Conservation (phyloP, 768 basidiomycete species). For the Macrolepiota albuminosa region DNA sequence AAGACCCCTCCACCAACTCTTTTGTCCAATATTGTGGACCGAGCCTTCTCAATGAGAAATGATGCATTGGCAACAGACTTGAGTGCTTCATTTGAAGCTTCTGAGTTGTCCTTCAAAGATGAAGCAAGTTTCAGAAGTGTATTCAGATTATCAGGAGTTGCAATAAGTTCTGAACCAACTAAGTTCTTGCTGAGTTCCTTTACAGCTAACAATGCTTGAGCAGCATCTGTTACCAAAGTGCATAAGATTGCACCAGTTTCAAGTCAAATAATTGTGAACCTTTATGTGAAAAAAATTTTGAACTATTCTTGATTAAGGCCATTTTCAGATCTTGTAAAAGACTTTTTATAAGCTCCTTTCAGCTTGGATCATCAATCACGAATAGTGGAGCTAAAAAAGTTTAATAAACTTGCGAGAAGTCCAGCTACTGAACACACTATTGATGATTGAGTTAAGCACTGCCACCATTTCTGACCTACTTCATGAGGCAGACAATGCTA, state of each 20-base stretch:
- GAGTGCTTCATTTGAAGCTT: slow-evolving; percentile 65
- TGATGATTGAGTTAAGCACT: slow-evolving; percentile 47
- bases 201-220: slow-evolving; percentile 61
- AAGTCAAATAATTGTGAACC: slow-evolving; percentile 36
- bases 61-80: slow-evolving; percentile 78
- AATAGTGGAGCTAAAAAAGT: slow-evolving; percentile 34
- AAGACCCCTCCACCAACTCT: slow-evolving; percentile 62
- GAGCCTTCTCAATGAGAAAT: slow-evolving; percentile 60
- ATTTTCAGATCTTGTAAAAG: slow-evolving; percentile 58
- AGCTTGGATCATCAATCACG: slow-evolving; percentile 40
- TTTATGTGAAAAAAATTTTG: slow-evolving; percentile 48
- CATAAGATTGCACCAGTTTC: not conserved
- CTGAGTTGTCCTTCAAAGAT: slow-evolving; percentile 50
- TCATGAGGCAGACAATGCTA: slow-evolving; percentile 42
- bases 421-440: slow-evolving; percentile 29
- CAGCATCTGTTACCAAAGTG: slow-evolving; percentile 46
- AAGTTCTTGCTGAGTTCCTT: slow-evolving; percentile 74
- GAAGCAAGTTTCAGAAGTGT: slow-evolving; percentile 49
- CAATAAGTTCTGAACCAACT: slow-evolving; percentile 60
- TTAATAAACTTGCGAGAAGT: not conserved
- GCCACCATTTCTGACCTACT: slow-evolving; percentile 38
- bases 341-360: slow-evolving; percentile 49
- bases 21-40: slow-evolving; percentile 49
- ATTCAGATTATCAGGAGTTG: slow-evolving; percentile 49
- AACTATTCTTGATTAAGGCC: slow-evolving; percentile 22